A percentile compares a stretch with the other conserved stretches of the same genome.
Conservation (phyloP, 2,329 filamentous ascomycete genomes). For the Zasmidium cellare region DNA sequence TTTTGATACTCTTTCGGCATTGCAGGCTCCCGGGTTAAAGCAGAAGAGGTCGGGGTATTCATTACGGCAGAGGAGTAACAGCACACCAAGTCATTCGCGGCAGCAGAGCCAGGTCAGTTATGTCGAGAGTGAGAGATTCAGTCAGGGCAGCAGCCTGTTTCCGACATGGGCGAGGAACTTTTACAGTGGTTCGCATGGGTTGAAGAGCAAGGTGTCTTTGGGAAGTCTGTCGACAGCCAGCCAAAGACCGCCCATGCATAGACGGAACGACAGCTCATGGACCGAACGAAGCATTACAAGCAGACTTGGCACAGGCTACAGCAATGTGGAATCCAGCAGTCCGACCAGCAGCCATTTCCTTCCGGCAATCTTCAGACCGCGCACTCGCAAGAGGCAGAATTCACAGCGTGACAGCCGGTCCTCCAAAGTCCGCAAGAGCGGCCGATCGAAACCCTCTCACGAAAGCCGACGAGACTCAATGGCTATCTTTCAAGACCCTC, state of each 20-base stretch:
- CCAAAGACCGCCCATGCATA: constrained; percentile 16
- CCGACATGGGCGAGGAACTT: constrained; percentile 39
- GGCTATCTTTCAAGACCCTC: constrained; percentile 24
- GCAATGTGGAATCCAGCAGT: constrained; percentile 23
- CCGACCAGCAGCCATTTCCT: constrained; percentile 36
- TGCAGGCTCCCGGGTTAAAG: constrained; percentile 32
- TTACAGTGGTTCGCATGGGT: constrained; percentile 30
- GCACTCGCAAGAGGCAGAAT: constrained; percentile 27
- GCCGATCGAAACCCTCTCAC: constrained; percentile 15
- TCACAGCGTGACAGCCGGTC: constrained; percentile 17
- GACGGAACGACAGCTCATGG: constrained; percentile 28
- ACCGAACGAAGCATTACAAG: constrained; percentile 35
- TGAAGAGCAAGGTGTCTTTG: constrained; percentile 33
- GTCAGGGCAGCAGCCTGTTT: constrained; percentile 33
- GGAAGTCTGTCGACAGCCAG: constrained; percentile 20
- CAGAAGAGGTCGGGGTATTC: constrained; percentile 36
- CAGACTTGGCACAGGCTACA: constrained; percentile 32
- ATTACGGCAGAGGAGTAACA: constrained; percentile 32
- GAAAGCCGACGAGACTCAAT: constrained; percentile 21
- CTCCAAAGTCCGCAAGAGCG: constrained; percentile 21
- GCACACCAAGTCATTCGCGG: constrained; percentile 31
- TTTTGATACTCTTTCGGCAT: constrained; percentile 36
- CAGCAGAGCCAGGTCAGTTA: constrained; percentile 32
- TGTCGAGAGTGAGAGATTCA: constrained; percentile 28
- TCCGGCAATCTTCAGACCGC: constrained; percentile 36